Conservation (phyloP, 2,329 filamentous ascomycete genomes). For the Onygenales sp. region DNA sequence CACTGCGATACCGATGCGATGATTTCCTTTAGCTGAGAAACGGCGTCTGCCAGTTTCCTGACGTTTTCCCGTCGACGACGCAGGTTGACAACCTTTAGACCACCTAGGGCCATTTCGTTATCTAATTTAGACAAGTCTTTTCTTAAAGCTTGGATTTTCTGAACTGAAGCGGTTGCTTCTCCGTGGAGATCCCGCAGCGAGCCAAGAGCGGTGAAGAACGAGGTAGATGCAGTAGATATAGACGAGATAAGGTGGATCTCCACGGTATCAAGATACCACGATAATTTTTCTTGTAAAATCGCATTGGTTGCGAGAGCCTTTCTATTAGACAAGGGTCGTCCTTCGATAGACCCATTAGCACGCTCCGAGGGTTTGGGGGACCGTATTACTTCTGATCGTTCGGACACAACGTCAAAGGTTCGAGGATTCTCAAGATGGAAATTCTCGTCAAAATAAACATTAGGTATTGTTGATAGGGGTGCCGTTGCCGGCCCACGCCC, state of each 20-base stretch:
- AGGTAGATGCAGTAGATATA: conserved; percentile 89
- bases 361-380: conserved; percentile 47
- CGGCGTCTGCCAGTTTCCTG: conserved; percentile 68
- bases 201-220: conserved; percentile 89
- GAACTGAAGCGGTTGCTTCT: conserved; percentile 84
- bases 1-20: conserved; percentile 66
- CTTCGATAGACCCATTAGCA: conserved; percentile 45
- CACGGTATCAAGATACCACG: conserved; percentile 99
- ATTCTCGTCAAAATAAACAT: conserved; percentile 87
- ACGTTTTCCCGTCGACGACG: conserved; percentile 76
- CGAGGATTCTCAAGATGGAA: conserved; percentile 94
- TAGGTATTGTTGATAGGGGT: conserved; percentile 82
- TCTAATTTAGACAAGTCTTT: conserved; percentile 74
- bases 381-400: conserved; percentile 90
- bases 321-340: conserved; percentile 30
- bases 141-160: conserved; percentile 70
- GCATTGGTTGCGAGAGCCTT: conserved; percentile 93
- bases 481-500: conserved; percentile 48
- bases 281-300: conserved; percentile 93
- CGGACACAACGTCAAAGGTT: conserved; percentile 93
- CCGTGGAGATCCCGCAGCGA: conserved; percentile 84
- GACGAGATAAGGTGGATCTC: conserved; percentile 95
- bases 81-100: conserved; percentile 76
- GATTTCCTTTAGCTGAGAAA: conserved; percentile 71
- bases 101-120: conserved; percentile 74